Percentiles rank a stretch among this genome's conserved stretches.
Conservation (phyloP, 2,329 filamentous ascomycete species). For the Lithohypha guttulata region DNA sequence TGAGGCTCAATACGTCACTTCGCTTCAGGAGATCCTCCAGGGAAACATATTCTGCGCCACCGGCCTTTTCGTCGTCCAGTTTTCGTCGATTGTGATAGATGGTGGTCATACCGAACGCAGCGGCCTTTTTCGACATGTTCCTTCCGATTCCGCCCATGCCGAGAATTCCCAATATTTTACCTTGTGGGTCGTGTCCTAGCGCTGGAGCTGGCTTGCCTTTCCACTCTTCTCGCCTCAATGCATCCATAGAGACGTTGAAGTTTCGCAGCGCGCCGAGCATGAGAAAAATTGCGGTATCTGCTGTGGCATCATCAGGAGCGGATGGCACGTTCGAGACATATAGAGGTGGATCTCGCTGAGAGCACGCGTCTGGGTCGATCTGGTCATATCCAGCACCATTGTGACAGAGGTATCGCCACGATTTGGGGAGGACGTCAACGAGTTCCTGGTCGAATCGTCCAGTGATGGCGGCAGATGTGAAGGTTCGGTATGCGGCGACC, state of each 20-base stretch:
- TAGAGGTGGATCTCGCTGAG: slow-evolving; percentile 44
- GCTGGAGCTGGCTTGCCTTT: slow-evolving; percentile 45
- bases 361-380: slow-evolving; percentile 63
- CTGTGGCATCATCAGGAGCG: slow-evolving; percentile 71
- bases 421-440: slow-evolving; percentile 39
- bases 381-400: slow-evolving; percentile 67
- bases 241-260: slow-evolving; percentile 39
- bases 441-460: slow-evolving; percentile 62
- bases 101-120: slow-evolving; percentile 23
- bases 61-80: slow-evolving; percentile 24
- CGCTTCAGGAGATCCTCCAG: slow-evolving; percentile 61
- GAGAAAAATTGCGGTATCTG: slow-evolving; percentile 70
- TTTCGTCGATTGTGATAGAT: slow-evolving; percentile 23
- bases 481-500: slow-evolving; percentile 59
- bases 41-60: slow-evolving; percentile 54
- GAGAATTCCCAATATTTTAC: slow-evolving; percentile 67
- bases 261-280: slow-evolving; percentile 69
- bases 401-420: slow-evolving; percentile 30
- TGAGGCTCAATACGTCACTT: slow-evolving; percentile 70
- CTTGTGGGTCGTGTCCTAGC: slow-evolving; percentile 65
- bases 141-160: slow-evolving; percentile 81
- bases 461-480: slow-evolving; percentile 52
- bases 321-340: slow-evolving; percentile 72
- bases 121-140: slow-evolving; percentile 49
- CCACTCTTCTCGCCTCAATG: slow-evolving; percentile 60